Evolutionary conservation across 305 asterid genomes (phyloP).

Genomic region (Rubia tinctorum): DNA sequence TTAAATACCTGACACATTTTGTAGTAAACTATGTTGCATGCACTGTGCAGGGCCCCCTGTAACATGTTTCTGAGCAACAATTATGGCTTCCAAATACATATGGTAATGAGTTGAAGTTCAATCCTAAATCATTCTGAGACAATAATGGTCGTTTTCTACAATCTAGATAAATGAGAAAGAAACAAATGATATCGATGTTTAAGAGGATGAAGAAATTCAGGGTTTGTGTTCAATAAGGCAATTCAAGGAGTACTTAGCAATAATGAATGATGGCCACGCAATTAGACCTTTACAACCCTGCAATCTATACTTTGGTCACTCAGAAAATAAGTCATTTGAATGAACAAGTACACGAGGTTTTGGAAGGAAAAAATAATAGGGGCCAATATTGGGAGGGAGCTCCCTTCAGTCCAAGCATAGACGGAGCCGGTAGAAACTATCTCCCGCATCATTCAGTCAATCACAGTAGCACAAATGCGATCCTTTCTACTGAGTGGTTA

Average conservation of each 20-base stretch:
- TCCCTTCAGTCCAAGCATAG: slow-evolving; percentile 99
- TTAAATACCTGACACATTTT: slow-evolving; percentile 13
- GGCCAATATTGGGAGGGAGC: slow-evolving; percentile 72
- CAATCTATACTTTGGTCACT: background rate
- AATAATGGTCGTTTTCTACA: background rate
- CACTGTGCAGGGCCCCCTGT: slow-evolving; percentile 16
- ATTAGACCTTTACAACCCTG: background rate
- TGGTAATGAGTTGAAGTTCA: slow-evolving; percentile 8
- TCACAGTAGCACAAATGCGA: slow-evolving; percentile 56
- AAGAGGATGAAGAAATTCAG: background rate
- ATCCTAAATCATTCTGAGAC: background rate
- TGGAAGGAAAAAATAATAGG: slow-evolving; percentile 10
- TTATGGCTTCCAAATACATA: background rate
- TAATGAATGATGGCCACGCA: background rate
- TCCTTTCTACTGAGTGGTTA: slow-evolving; percentile 65
- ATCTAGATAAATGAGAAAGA: background rate
- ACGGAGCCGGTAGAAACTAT: slow-evolving; percentile 73
- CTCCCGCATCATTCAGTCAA: slow-evolving; percentile 99
- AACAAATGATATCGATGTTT: background rate
- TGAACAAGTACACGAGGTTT: background rate
- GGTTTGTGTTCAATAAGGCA: background rate
- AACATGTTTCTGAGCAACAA: slow-evolving; percentile 14
- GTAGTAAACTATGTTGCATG: slow-evolving; percentile 9
- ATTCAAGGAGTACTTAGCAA: background rate
- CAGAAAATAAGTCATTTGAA: background rate